A percentile compares a stretch with the other conserved stretches of the same genome.
Conservation (phyloP, 2,329 filamentous ascomycete genomes). For the Neonectria coccinea region DNA sequence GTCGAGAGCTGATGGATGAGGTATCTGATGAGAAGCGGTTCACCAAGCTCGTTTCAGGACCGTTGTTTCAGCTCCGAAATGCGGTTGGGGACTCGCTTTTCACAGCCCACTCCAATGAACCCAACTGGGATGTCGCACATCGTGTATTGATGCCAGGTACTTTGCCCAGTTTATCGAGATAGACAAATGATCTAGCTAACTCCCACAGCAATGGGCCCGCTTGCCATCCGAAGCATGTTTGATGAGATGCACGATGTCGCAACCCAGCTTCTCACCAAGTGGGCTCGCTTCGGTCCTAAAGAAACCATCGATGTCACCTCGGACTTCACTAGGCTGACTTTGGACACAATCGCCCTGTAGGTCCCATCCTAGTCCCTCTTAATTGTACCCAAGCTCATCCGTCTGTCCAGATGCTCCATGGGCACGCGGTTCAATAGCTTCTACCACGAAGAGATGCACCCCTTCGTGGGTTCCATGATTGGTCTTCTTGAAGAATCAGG, state of each 20-base stretch:
- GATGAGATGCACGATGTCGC: constrained; percentile 72
- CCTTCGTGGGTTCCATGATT: constrained; percentile 64
- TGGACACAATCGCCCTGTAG: constrained; percentile 71
- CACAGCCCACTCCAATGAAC: constrained; percentile 60
- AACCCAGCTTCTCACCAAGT: constrained; percentile 71
- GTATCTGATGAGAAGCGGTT: constrained; percentile 71
- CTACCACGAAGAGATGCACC: constrained; percentile 53
- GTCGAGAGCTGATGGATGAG: constrained; percentile 59
- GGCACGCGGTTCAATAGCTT: constrained; percentile 72
- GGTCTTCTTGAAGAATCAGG: constrained; percentile 67
- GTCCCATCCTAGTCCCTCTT: background rate
- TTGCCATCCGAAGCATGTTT: constrained; percentile 60
- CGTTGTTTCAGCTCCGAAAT: constrained; percentile 54
- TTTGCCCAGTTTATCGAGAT: background rate
- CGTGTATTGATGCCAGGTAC: constrained; percentile 67
- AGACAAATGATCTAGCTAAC: background rate
- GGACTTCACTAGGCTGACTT: constrained; percentile 71
- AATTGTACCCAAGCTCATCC: constrained; percentile 1
- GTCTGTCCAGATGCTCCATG: constrained; percentile 56
- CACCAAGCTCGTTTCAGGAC: constrained; percentile 61
- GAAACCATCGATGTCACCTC: constrained; percentile 64
- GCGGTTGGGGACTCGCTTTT: constrained; percentile 71
- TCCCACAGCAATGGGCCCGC: constrained; percentile 65
- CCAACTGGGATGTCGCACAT: constrained; percentile 68
- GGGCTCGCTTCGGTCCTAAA: constrained; percentile 50